Percentiles rank a stretch among this genome's conserved stretches.
These are phyloP conservation scores for Colletotrichum sp. DNA, from an alignment of 2,329 filamentous ascomycete genomes.

Conservation along the genomic window DNA sequence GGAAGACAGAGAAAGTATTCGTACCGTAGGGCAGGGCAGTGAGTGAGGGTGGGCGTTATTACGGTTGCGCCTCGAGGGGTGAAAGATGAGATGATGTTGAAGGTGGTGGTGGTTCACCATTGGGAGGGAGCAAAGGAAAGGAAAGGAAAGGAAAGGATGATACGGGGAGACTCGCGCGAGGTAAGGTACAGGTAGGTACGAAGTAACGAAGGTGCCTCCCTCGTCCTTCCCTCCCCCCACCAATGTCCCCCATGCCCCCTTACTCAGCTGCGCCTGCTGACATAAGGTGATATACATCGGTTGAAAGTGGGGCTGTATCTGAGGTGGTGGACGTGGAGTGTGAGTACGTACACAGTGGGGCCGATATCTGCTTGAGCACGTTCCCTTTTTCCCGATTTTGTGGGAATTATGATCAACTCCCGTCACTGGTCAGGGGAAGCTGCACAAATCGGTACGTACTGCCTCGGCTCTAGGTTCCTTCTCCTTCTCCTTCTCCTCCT, in stretches of 20 bases:
- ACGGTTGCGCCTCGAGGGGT: constrained; percentile 4
- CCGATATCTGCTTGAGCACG: neutral
- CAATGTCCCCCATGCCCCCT: neutral
- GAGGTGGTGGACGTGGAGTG: too few species aligned
- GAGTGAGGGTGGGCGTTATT: neutral
- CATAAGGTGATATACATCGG: neutral
- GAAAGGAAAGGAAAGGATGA: neutral
- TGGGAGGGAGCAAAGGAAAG: neutral
- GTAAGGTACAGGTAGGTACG: neutral
- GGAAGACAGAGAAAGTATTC: neutral
- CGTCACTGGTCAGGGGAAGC: neutral
- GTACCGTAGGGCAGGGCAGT: neutral
- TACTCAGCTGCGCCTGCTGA: neutral
- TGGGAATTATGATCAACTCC: constrained; percentile 6
- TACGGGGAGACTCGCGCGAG: neutral
- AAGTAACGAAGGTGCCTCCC: neutral
- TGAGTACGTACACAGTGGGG: neutral
- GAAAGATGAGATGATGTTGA: constrained; percentile 1
- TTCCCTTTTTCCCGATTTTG: neutral
- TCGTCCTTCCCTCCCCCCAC: neutral
- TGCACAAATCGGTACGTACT: neutral
- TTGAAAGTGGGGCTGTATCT: neutral
- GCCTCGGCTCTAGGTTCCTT: neutral
- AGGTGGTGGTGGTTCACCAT: neutral
- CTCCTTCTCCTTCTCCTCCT: neutral